Conservation (phyloP, 1,139 yeast genomes). For the Pneumocystis wakefieldiae region DNA sequence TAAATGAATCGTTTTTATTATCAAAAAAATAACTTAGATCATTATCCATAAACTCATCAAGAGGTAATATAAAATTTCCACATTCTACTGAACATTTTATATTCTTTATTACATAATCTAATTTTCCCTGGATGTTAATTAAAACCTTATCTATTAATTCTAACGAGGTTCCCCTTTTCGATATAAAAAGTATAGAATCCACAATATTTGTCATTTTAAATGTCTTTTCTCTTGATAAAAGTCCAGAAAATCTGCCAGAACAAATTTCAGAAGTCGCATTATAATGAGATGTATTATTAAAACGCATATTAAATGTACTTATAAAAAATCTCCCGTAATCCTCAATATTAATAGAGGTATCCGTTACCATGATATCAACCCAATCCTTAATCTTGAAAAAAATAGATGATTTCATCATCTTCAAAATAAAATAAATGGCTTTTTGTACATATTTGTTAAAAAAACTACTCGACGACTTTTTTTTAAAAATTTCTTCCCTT, state of each 20-base stretch:
- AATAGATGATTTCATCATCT: neutral
- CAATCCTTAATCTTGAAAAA: neutral
- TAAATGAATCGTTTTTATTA: conserved; percentile 18
- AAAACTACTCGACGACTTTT: neutral
- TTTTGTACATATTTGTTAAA: conserved; percentile 1
- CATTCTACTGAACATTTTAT: conserved; percentile 17
- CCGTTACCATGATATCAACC: conserved; percentile 12
- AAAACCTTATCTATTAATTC: conserved; percentile 1
- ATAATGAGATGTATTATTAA: conserved; percentile 4
- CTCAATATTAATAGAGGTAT: conserved; percentile 8
- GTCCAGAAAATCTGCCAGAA: conserved; percentile 3
- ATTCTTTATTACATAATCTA: neutral
- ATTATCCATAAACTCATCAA: neutral
- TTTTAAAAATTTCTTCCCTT: neutral
- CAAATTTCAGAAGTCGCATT: conserved; percentile 7
- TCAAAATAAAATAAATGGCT: conserved; percentile 5
- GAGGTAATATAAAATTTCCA: conserved; percentile 16
- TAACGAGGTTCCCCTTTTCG: neutral
- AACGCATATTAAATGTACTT: conserved; percentile 5
- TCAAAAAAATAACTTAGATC: neutral
- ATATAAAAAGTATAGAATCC: conserved; percentile 3
- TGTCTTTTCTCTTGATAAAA: conserved; percentile 5
- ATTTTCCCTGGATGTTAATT: neutral
- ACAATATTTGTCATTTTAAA: neutral
- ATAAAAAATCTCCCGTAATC: conserved; percentile 12